These are phyloP conservation scores for Penicillium manginii DNA, from an alignment of 495 filamentous ascomycete species.

Conservation along the genomic window DNA sequence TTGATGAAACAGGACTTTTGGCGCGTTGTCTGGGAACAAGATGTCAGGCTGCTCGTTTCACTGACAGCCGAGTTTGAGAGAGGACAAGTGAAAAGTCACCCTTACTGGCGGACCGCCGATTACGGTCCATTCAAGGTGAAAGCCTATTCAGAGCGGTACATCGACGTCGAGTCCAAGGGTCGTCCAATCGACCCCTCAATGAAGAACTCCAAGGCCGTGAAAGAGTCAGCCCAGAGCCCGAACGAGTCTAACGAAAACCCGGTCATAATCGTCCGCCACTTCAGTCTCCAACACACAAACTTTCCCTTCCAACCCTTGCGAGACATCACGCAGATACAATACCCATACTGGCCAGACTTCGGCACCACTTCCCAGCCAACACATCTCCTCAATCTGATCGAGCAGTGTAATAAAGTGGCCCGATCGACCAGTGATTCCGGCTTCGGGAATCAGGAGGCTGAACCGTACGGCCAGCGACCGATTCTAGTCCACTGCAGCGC, in stretches of 20 bases:
- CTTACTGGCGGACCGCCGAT: constrained; percentile 81
- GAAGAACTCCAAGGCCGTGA: constrained; percentile 21
- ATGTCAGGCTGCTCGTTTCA: constrained; percentile 92
- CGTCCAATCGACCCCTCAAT: constrained; percentile 11
- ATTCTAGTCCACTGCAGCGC: constrained; percentile 94
- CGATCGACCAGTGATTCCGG: constrained; percentile 38
- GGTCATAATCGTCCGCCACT: constrained; percentile 83
- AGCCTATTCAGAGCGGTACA: constrained; percentile 75
- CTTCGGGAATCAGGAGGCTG: constrained; percentile 51
- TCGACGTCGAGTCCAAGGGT: constrained; percentile 64
- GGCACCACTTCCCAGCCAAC: constrained; percentile 87
- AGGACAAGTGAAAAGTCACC: constrained; percentile 92
- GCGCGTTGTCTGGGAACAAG: constrained; percentile 96
- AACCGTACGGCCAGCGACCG: constrained; percentile 62
- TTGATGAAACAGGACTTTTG: constrained; percentile 80
- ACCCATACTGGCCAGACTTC: constrained; percentile 94
- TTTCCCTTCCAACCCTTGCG: constrained; percentile 85
- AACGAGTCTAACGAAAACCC: constrained; percentile 57
- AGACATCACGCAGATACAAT: constrained; percentile 94
- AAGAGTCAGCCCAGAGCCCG: constrained; percentile 15
- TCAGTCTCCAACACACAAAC: constrained; percentile 74
- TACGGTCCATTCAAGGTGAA: constrained; percentile 83
- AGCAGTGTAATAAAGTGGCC: constrained; percentile 70
- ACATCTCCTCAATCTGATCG: constrained; percentile 84
- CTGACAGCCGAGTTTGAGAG: constrained; percentile 95